Evolutionary conservation across 345 rosid genomes (phyloP).

Genomic region (Passiflora organensis): DNA sequence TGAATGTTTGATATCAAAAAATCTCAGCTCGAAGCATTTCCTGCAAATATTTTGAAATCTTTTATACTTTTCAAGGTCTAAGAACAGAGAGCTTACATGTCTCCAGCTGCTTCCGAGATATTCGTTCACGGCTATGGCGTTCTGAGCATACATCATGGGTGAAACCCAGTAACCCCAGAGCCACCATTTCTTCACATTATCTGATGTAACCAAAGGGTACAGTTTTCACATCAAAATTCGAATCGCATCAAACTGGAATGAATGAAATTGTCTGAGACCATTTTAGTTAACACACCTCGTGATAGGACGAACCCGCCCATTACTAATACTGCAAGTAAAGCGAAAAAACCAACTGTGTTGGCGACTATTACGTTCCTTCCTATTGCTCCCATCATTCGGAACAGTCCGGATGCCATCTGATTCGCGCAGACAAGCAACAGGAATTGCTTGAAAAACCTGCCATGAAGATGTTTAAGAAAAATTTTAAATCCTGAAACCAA

Average conservation of each 20-base stretch:
- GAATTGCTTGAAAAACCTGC: constrained; percentile 57
- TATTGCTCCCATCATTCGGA: constrained; percentile 47
- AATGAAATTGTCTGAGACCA: background rate
- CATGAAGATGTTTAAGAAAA: constrained; percentile 11
- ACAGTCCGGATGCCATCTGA: constrained; percentile 58
- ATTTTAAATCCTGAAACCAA: background rate
- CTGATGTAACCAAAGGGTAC: constrained; percentile 22
- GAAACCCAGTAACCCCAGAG: constrained; percentile 69
- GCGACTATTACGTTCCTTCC: constrained; percentile 62
- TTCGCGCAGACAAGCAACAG: constrained; percentile 35
- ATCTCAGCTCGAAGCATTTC: background rate
- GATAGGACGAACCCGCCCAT: constrained; percentile 63
- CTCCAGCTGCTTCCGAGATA: constrained; percentile 58
- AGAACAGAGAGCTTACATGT: constrained; percentile 34
- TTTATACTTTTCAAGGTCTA: background rate
- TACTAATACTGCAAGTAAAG: constrained; percentile 34
- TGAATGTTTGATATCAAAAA: background rate
- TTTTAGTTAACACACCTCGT: constrained; percentile 27
- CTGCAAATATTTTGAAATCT: background rate
- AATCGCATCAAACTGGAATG: background rate
- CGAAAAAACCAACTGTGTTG: constrained; percentile 53
- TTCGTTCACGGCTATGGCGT: constrained; percentile 56
- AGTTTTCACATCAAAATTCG: constrained; percentile 12
- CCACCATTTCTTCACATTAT: constrained; percentile 56
- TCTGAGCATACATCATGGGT: constrained; percentile 61